Base-by-base conservation (phyloP, 805 yeast genomes). In the Lipomyces orientalis region DNA sequence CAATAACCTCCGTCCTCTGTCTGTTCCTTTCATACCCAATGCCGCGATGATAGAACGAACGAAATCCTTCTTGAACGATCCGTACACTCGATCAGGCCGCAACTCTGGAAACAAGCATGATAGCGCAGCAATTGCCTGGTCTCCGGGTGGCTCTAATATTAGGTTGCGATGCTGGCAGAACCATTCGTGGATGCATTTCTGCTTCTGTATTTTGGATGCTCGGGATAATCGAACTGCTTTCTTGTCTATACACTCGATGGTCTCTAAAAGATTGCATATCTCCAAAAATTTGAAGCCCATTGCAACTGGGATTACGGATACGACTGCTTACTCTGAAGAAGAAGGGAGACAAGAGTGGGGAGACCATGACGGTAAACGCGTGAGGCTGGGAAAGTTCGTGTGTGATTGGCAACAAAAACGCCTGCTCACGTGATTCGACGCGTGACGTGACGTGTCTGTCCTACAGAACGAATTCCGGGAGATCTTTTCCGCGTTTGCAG, bases 61-160 rank as follows among this genome's bases (percentile, higher is more conserved):
- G 9, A 63, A 33, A 7, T 10, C 14, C 14, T 25, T 19, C 31
- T 25, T 16, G 8, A 37, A 34, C 31, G 60, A 7, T 5, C 54
- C 59, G 43, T 60, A 63, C 33, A 39, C 56, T 9, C 69, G 39
- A 19, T 66, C 69, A 16, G 58, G 12, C 10, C 67, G 51, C 35
- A 60, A 34, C 37, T 62, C 69, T 1, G 69, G 69, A 37, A 66
- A 66, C 5, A 66, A 34, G 54, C 67, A 66, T 34, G 64, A 64
- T 8, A 64, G 49, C 7, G 52, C 60, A 12, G 37, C 49, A 2
- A 58, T 22, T n/a, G 59, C 35, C 22, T n/a, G 35, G 22, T 22
- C n/a, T 16, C 46, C 46, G 22, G 12, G 61, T 54, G 25, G 54
- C 22, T 29, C 57, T 34, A 29, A 61, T 34, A 12, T 6, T 31